Percentiles rank a stretch among this genome's conserved stretches.
Conservation (phyloP, 306 rosid genomes). For the Acacia crassicarpa region DNA sequence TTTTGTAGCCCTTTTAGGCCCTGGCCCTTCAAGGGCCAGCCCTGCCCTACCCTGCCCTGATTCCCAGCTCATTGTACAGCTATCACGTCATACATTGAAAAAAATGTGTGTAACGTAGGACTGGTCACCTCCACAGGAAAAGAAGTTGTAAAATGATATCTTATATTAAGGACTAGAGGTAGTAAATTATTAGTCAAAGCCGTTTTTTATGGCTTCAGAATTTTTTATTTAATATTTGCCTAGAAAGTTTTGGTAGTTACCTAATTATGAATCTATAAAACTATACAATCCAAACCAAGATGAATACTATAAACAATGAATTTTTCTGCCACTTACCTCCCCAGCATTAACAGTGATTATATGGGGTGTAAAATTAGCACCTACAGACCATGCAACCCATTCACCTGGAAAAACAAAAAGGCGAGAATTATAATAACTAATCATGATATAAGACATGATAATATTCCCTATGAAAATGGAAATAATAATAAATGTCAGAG, state of each 20-base stretch:
- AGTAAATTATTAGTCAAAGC: neutral
- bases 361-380: constrained; percentile 81
- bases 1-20: too few species aligned
- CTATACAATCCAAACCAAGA: neutral
- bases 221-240: neutral
- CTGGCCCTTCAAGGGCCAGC: too few species aligned
- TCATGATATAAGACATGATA: neutral
- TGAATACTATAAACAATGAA: neutral
- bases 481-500: neutral
- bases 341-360: constrained; percentile 67
- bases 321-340: constrained; percentile 47
- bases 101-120: neutral
- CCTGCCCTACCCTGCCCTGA: too few species aligned
- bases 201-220: neutral
- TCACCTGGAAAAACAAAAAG: constrained; percentile 50
- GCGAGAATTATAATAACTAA: constrained; percentile 2
- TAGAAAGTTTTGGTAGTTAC: neutral
- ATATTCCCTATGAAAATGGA: neutral
- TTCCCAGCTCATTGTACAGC: neutral
- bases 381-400: constrained; percentile 82
- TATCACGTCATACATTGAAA: neutral
- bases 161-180: too few species aligned
- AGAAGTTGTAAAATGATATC: too few species aligned
- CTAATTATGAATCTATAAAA: neutral
- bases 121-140: neutral